These are phyloP conservation scores for Myrica gale DNA, from an alignment of 306 rosid species.

Conservation along the genomic window DNA sequence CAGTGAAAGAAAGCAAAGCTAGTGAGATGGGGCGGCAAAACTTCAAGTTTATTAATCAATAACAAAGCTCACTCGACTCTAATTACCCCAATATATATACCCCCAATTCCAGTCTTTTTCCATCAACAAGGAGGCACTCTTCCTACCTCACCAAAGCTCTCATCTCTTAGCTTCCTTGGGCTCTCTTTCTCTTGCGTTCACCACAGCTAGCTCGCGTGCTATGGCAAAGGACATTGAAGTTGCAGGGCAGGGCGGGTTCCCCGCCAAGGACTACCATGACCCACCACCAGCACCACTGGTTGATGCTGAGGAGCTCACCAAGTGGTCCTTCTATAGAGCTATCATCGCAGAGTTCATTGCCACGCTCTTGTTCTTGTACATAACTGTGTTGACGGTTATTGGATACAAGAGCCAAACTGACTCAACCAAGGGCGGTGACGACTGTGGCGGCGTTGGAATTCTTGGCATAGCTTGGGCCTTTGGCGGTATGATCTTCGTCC, in stretches of 20 bases:
- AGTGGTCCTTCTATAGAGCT: slow-evolving; percentile 88
- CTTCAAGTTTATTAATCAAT: slow-evolving; percentile 7
- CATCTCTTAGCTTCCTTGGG: too few relatives aligned
- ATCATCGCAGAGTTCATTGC: slow-evolving; percentile 86
- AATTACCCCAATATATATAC: slow-evolving; percentile 3
- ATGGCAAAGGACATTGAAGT: slow-evolving; percentile 41
- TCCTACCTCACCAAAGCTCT: background rate
- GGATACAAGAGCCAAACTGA: slow-evolving; percentile 41
- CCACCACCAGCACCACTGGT: slow-evolving; percentile 68
- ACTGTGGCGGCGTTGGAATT: slow-evolving; percentile 25
- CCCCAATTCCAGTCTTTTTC: background rate
- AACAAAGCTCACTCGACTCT: background rate
- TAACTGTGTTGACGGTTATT: slow-evolving; percentile 52
- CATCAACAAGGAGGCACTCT: background rate
- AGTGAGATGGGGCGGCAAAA: slow-evolving; percentile 25
- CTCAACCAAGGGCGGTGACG: background rate
- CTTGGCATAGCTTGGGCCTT: slow-evolving; percentile 33
- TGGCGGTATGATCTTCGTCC: slow-evolving; percentile 34
- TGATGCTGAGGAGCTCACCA: slow-evolving; percentile 50
- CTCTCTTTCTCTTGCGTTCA: background rate
- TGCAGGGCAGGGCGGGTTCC: slow-evolving; percentile 13
- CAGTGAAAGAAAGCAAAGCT: background rate
- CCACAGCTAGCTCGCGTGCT: background rate
- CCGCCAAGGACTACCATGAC: slow-evolving; percentile 67
- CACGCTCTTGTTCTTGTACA: slow-evolving; percentile 74